Conservation (phyloP, 2,329 filamentous ascomycete genomes). For the Hymenoscyphus salicellus region DNA sequence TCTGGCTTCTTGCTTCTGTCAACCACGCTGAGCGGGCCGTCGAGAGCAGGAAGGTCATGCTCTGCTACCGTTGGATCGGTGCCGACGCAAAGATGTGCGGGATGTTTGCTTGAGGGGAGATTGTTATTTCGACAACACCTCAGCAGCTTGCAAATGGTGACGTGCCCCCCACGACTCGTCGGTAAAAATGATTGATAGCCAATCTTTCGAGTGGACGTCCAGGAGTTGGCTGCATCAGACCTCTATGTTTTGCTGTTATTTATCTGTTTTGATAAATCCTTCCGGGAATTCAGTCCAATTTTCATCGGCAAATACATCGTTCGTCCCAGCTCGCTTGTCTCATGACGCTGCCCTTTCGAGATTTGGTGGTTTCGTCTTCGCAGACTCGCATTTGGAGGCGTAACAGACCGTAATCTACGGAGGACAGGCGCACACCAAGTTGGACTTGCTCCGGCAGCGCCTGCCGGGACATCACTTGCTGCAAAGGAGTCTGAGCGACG, state of each 20-base stretch:
- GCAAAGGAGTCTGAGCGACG: constrained; percentile 4
- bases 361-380: constrained; percentile 11
- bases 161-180: neutral
- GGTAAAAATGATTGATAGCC: neutral
- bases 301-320: neutral
- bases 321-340: constrained; percentile 6
- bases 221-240: neutral
- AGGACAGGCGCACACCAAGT: neutral
- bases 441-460: constrained; percentile 12
- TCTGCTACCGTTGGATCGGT: constrained; percentile 24
- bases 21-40: constrained; percentile 27
- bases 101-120: constrained; percentile 18
- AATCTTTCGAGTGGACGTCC: neutral
- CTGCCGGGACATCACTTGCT: constrained; percentile 11
- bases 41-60: constrained; percentile 16
- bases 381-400: constrained; percentile 8
- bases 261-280: neutral
- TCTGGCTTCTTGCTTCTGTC: constrained; percentile 19
- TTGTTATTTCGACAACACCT: constrained; percentile 8
- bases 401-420: constrained; percentile 7
- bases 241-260: neutral
- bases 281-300: neutral
- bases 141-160: constrained; percentile 4
- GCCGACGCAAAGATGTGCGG: constrained; percentile 22
- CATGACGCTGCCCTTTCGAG: constrained; percentile 5